Conservation (phyloP, 2,329 filamentous ascomycete species). For the Chaetomium strumarium region DNA sequence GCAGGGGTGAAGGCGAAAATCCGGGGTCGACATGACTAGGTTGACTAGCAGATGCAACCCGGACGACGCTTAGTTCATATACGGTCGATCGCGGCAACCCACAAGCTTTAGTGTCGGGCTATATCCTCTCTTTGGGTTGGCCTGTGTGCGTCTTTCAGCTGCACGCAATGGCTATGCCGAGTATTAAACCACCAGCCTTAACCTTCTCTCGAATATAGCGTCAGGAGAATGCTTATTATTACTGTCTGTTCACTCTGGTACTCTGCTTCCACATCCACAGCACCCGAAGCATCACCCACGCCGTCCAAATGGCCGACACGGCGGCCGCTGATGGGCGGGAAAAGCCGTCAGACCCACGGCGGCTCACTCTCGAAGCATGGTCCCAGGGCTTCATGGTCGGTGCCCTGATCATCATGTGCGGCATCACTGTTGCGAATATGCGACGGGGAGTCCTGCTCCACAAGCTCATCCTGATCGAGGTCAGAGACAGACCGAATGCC, state of each 20-base stretch:
- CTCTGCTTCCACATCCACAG: background rate
- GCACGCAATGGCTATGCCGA: conserved; percentile 23
- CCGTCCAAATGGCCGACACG: conserved; percentile 5
- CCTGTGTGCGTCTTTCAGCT: background rate
- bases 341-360: conserved; percentile 1
- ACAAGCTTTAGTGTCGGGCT: background rate
- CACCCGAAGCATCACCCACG: background rate
- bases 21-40: too few species aligned
- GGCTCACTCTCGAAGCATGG: conserved; percentile 37
- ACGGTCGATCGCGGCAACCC: background rate
- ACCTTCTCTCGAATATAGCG: background rate
- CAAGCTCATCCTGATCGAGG: conserved; percentile 42
- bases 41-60: too few species aligned
- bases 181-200: conserved; percentile 3
- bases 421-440: conserved; percentile 46
- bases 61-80: too few species aligned
- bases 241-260: too few species aligned
- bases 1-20: too few species aligned
- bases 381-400: conserved; percentile 45
- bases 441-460: conserved; percentile 40
- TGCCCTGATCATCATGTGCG: conserved; percentile 42
- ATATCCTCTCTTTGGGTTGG: background rate
- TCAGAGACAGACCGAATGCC: background rate
- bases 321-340: background rate
- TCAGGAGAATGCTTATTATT: background rate